A percentile compares a stretch with the other conserved stretches of the same genome.
phyloP scores from a whole-genome alignment of 495 filamentous ascomycete species.

The Zalerion maritima region DNA sequence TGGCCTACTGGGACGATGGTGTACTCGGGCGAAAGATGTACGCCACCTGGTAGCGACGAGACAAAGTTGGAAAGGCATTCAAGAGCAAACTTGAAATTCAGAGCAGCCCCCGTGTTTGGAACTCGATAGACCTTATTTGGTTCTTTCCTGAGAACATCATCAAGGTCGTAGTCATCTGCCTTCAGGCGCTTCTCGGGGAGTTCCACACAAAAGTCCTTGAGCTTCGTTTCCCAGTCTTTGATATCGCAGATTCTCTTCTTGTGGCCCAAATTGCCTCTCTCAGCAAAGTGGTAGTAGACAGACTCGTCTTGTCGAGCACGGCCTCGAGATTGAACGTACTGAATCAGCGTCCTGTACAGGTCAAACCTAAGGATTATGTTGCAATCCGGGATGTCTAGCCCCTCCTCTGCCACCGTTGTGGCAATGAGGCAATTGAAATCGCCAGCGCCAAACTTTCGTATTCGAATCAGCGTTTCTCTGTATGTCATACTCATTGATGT shows the following conservation, averaged over 20 bases:
- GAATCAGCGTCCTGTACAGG: conserved; percentile 80
- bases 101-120: conserved; percentile 54
- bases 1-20: conserved; percentile 39
- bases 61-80: conserved; percentile 43
- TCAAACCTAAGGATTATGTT: conserved; percentile 83
- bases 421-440: conserved; percentile 81
- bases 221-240: conserved; percentile 31
- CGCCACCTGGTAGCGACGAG: conserved; percentile 42
- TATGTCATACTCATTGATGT: conserved; percentile 36
- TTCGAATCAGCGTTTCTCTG: conserved; percentile 58
- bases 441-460: conserved; percentile 65
- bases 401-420: conserved; percentile 88
- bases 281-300: conserved; percentile 72
- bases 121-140: conserved; percentile 48
- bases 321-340: conserved; percentile 92
- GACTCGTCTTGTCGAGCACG: conserved; percentile 66
- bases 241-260: conserved; percentile 40
- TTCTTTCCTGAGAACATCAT: conserved; percentile 37
- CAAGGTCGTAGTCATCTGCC: conserved; percentile 43
- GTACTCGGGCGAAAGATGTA: conserved; percentile 43
- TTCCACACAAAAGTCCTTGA: conserved; percentile 59
- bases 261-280: conserved; percentile 50
- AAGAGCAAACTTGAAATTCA: conserved; percentile 64
- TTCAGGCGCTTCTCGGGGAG: conserved; percentile 65
- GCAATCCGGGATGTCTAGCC: conserved; percentile 91